Base-by-base conservation (phyloP, 345 rosid species). In the Arabis alpina region DNA sequence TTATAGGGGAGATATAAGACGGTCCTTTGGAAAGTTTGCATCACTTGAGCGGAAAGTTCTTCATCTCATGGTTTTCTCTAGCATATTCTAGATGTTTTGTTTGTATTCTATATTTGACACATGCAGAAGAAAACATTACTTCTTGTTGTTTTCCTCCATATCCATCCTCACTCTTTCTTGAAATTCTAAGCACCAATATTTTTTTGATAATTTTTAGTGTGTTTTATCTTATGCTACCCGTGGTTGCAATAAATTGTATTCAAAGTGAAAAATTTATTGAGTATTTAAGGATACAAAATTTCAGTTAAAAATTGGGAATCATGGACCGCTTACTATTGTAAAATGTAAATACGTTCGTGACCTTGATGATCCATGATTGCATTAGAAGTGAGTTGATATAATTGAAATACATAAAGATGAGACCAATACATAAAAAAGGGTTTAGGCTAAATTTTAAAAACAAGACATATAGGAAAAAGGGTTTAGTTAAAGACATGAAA, bases 1-100 rank as follows among this genome's bases (percentile, higher is more conserved):
- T 49, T 13, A 73, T 63, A 48, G 42, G 58, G 36, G 39, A 48
- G 4, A 40, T 36, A 4, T 36, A 64, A 39, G 27, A 53, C 27
- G 11, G 8, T 48, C 27, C 10, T 64, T 64, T 64, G 54, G 11
- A 54, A 64, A 54, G 15, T 45, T 28, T 23, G 16, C 32, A 39
- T 40, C 28, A 30, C 47, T 14, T 40, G 12, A 73, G 77, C 52
- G 40, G 53, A 24, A 64, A 50, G 16, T 65, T 14, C 77, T 65
- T 72, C 52, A 16, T 56, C 58, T 24, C 0, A 3, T 55, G 59
- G 71, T 48, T 48, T 55, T 14, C 65, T 50, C 11, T 13, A 40
- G 13, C 11, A 51, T 12, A n/a, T n/a, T n/a, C n/a, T n/a, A n/a
- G n/a, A n/a, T n/a, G n/a, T n/a, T n/a, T n/a, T n/a, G n/a, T n/a